Evolutionary conservation across 345 rosid species (phyloP).

Genomic region (Salix udensis): DNA sequence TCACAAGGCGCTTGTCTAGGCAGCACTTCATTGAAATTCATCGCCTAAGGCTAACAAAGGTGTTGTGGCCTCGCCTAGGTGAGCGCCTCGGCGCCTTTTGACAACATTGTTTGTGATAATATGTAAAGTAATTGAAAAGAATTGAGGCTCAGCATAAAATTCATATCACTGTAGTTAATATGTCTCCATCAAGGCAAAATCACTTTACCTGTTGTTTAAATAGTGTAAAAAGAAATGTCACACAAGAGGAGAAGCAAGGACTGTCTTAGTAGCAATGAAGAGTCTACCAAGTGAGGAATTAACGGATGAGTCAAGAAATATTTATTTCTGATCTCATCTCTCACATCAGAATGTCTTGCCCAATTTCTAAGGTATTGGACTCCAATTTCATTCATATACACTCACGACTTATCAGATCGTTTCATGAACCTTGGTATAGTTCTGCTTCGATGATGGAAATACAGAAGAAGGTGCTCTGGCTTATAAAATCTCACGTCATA

Average conservation of each 20-base stretch:
- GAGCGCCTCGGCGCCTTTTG: too few relatives aligned
- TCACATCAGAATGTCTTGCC: background rate
- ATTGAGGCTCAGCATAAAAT: background rate
- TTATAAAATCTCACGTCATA: background rate
- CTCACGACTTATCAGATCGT: too few relatives aligned
- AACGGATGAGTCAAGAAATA: too few relatives aligned
- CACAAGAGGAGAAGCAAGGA: background rate
- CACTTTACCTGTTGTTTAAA: background rate
- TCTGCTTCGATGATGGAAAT: background rate
- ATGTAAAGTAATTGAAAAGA: background rate
- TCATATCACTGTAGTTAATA: background rate
- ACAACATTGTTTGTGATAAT: background rate
- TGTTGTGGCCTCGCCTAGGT: too few relatives aligned
- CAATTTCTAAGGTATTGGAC: background rate
- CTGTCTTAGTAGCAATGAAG: background rate
- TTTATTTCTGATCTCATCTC: too few relatives aligned
- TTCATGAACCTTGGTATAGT: background rate
- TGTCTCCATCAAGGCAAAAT: background rate
- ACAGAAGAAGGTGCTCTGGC: background rate
- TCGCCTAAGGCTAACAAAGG: too few relatives aligned
- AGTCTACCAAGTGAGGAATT: background rate
- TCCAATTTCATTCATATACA: background rate
- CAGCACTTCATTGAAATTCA: too few relatives aligned
- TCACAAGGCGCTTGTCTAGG: too few relatives aligned
- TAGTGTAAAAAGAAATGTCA: background rate